A percentile compares a stretch with the other conserved stretches of the same genome.
phyloP scores from a whole-genome alignment of 495 filamentous ascomycete species.

The Trichoderma parareesei region DNA sequence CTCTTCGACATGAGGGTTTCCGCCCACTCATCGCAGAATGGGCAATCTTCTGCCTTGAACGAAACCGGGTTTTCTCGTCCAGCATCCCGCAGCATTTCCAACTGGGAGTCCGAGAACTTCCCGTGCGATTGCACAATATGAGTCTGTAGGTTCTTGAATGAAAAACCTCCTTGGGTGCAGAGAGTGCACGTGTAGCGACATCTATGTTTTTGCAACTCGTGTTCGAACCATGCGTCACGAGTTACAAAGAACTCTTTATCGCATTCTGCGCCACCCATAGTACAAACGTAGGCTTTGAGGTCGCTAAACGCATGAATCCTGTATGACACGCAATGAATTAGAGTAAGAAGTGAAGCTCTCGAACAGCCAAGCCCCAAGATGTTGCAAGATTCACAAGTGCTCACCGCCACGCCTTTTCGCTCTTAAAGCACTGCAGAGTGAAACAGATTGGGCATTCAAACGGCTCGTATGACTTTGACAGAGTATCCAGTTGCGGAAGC shows the following conservation, averaged over 20 bases:
- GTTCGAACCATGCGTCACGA: conserved; percentile 25
- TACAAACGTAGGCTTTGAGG: conserved; percentile 29
- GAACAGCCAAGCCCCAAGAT: no score
- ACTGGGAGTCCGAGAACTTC: not conserved
- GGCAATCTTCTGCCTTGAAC: conserved; percentile 15
- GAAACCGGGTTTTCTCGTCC: not conserved
- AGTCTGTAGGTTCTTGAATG: not conserved
- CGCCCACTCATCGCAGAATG: conserved; percentile 21
- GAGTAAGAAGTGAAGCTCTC: not conserved
- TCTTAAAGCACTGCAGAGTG: conserved; percentile 19
- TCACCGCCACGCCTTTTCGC: conserved; percentile 19
- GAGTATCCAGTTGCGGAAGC: conserved; percentile 12
- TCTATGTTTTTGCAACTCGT: conserved; percentile 26
- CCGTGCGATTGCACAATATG: conserved; percentile 9
- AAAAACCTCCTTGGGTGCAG: conserved; percentile 11
- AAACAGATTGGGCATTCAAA: conserved; percentile 30
- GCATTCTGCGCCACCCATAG: conserved; percentile 20
- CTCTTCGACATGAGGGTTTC: no score
- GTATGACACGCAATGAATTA: not conserved
- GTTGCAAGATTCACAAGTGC: no score
- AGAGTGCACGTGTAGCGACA: conserved; percentile 20
- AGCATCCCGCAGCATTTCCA: conserved; percentile 5
- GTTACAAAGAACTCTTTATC: conserved; percentile 19
- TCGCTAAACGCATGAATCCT: conserved; percentile 26
- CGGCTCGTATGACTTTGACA: conserved; percentile 9